phyloP scores from a whole-genome alignment of 2,329 filamentous ascomycete genomes.

The Nigrospora sphaerica region DNA sequence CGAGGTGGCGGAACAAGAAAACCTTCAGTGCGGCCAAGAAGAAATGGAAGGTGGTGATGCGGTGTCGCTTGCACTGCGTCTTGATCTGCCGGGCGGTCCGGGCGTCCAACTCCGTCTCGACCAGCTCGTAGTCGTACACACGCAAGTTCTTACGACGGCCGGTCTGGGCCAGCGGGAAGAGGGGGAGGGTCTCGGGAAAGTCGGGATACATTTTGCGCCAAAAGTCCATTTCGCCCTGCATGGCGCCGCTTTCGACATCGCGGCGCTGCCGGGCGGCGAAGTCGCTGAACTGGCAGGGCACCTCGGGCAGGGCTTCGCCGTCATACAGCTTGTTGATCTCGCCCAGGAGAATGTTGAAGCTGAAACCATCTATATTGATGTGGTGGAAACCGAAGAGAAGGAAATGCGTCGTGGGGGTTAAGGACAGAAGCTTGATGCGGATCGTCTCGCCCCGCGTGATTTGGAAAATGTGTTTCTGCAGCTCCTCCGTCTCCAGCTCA shows the following conservation, averaged over 20 bases:
- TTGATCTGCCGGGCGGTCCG: conserved; percentile 5
- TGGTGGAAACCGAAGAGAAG: conserved; percentile 38
- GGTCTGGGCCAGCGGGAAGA: conserved; percentile 1
- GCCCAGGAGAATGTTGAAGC: conserved; percentile 17
- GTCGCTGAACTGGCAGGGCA: conserved; percentile 4
- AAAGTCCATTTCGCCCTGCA: conserved; percentile 3
- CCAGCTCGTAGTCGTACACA: conserved; percentile 3
- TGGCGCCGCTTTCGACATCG: conserved; percentile 1
- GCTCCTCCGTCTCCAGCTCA: conserved; percentile 21
- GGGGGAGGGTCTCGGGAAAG: conserved; percentile 2
- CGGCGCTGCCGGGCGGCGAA: conserved; percentile 4
- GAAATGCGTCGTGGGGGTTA: conserved; percentile 22
- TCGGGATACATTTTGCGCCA: conserved; percentile 5
- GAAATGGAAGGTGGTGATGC: conserved; percentile 34
- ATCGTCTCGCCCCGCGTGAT: conserved; percentile 27
- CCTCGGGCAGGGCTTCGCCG: not conserved
- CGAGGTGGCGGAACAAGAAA: conserved; percentile 21
- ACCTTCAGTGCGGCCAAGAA: conserved; percentile 27
- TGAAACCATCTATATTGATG: conserved; percentile 41
- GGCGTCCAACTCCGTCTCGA: conserved; percentile 1
- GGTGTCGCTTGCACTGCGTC: conserved; percentile 7
- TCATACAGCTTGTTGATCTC: conserved; percentile 9
- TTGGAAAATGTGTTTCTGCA: conserved; percentile 27
- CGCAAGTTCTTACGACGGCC: conserved; percentile 1
- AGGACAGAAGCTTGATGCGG: conserved; percentile 25